A percentile compares a stretch with the other conserved stretches of the same genome.
phyloP scores from a whole-genome alignment of 495 filamentous ascomycete genomes.

The Glutinoglossum americanum region DNA sequence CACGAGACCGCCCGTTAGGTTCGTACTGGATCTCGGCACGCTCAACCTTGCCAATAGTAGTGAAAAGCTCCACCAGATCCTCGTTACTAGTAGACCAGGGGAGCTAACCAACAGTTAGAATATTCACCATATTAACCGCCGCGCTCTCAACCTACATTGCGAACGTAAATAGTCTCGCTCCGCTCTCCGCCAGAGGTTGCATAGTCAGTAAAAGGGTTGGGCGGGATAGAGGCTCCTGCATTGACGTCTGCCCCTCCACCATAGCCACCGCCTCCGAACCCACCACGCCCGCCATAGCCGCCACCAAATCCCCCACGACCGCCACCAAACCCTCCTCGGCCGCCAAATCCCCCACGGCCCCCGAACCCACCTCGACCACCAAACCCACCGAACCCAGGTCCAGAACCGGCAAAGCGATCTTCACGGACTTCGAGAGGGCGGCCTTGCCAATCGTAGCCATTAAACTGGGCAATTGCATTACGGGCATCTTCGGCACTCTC shows the following conservation, averaged over 20 bases:
- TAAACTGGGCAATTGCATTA: constrained; percentile 90
- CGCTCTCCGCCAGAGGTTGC: constrained; percentile 75
- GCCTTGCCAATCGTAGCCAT: constrained; percentile 97
- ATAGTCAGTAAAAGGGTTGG: constrained; percentile 89
- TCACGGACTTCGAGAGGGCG: constrained; percentile 85
- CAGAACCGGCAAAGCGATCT: constrained; percentile 69
- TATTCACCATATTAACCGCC: constrained; percentile 6
- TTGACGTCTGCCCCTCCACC: constrained; percentile 23
- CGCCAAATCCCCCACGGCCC: constrained; percentile 31
- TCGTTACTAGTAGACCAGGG: constrained; percentile 99
- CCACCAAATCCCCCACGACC: constrained; percentile 35
- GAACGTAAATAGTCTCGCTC: constrained; percentile 73
- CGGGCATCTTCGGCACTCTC: constrained; percentile 86
- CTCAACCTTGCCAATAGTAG: constrained; percentile 92
- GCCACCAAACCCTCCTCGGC: constrained; percentile 23
- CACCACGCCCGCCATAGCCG: constrained; percentile 31
- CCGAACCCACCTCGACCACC: constrained; percentile 26
- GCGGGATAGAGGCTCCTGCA: constrained; percentile 26
- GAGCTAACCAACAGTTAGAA: constrained; percentile 33
- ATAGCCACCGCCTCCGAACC: constrained; percentile 30
- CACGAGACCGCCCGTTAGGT: constrained; percentile 81
- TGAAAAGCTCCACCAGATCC: constrained; percentile 87
- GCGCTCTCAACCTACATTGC: constrained; percentile 53
- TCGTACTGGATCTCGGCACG: constrained; percentile 98
- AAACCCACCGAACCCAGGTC: constrained; percentile 24